Conservation (phyloP, 305 asterid species). For the Solanum chacoense region DNA sequence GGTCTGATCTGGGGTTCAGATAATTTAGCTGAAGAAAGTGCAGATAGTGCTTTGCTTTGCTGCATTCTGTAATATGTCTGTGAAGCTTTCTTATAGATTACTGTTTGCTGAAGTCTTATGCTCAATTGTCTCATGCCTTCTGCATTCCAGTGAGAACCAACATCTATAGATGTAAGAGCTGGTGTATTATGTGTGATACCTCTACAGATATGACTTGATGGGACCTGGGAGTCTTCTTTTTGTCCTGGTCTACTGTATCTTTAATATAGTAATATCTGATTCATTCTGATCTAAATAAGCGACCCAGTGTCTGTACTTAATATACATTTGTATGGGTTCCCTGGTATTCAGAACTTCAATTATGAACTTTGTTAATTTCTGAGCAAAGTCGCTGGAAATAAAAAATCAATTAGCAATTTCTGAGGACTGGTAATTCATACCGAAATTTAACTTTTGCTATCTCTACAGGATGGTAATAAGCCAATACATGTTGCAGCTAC, state of each 20-base stretch:
- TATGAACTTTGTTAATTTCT: background rate
- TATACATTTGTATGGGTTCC: background rate
- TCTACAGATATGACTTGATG: background rate
- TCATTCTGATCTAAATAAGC: background rate
- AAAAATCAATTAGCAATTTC: background rate
- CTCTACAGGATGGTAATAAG: slow-evolving; percentile 61
- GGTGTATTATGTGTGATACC: background rate
- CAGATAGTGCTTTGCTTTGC: background rate
- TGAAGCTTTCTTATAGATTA: background rate
- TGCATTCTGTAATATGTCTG: background rate
- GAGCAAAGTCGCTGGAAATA: background rate
- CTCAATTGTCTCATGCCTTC: background rate
- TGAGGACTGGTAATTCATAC: background rate
- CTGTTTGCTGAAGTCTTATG: background rate
- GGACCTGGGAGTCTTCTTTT: background rate
- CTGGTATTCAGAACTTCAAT: background rate
- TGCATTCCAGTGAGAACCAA: background rate
- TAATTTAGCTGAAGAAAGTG: background rate
- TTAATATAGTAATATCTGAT: background rate
- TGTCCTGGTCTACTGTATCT: background rate
- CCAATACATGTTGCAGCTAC: slow-evolving; percentile 81
- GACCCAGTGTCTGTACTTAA: background rate
- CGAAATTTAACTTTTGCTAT: background rate
- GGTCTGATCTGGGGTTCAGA: background rate
- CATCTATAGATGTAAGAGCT: background rate